These are phyloP conservation scores for Fragilaria radians DNA, from an alignment of 108 stramenopile genomes.

Conservation along the genomic window DNA sequence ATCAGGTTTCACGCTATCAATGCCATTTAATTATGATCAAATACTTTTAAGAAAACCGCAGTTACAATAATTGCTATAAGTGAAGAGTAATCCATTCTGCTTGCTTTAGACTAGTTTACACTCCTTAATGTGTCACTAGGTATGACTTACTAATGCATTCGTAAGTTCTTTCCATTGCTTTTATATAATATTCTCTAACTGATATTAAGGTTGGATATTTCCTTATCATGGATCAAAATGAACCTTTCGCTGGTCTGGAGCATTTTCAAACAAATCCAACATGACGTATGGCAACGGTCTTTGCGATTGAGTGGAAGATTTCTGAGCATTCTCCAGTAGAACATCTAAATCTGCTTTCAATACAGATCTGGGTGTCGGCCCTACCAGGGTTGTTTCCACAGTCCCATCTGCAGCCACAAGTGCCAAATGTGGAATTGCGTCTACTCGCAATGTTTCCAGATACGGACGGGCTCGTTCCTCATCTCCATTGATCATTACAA, in stretches of 20 bases:
- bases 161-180: too few relatives aligned
- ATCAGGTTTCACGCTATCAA: too few relatives aligned
- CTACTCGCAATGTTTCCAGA: slow-evolving; percentile 70
- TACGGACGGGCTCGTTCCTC: slow-evolving; percentile 55
- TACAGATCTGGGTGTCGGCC: slow-evolving; percentile 60
- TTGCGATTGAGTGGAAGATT: slow-evolving; percentile 4
- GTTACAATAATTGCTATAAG: too few relatives aligned
- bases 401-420: slow-evolving; percentile 55
- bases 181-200: too few relatives aligned
- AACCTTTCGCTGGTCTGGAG: slow-evolving; percentile 40
- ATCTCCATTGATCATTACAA: slow-evolving; percentile 63
- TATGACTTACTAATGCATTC: too few relatives aligned
- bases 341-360: slow-evolving; percentile 65
- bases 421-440: slow-evolving; percentile 80
- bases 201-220: too few relatives aligned
- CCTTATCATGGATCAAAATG: too few relatives aligned
- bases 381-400: slow-evolving; percentile 83
- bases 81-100: too few relatives aligned
- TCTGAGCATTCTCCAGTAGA: slow-evolving; percentile 34
- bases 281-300: slow-evolving; percentile 61
- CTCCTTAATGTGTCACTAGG: too few relatives aligned
- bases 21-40: too few relatives aligned
- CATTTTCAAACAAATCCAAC: slow-evolving; percentile 71
- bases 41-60: too few relatives aligned
- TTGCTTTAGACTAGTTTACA: too few relatives aligned